Conservation (phyloP, 2,329 filamentous ascomycete genomes). For the Pestalotiopsis sp. region DNA sequence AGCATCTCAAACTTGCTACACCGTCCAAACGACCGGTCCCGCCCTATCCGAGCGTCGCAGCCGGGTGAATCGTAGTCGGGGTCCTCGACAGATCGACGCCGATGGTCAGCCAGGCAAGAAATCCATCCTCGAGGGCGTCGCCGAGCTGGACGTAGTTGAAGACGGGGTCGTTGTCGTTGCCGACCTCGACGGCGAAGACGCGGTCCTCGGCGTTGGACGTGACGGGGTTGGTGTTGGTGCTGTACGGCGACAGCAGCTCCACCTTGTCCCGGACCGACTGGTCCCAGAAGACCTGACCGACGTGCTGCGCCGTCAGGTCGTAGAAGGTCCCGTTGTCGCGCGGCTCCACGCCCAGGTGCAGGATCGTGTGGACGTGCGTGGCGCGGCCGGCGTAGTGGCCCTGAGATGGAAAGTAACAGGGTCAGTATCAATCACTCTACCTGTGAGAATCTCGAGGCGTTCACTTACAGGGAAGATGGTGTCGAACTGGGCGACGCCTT, state of each 20-base stretch:
- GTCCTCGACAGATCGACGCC: not conserved
- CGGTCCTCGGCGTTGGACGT: not conserved
- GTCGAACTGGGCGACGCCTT: constrained; percentile 42
- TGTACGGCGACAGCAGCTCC: not conserved
- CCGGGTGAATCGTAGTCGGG: not conserved
- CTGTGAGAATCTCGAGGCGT: no score
- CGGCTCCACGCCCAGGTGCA: constrained; percentile 39
- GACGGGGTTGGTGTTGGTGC: constrained; percentile 1
- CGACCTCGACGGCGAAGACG: constrained; percentile 1
- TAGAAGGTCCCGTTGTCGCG: constrained; percentile 41
- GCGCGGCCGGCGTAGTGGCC: constrained; percentile 45
- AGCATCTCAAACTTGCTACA: no score
- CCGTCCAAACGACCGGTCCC: not conserved
- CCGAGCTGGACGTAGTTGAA: constrained; percentile 3
- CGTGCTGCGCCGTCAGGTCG: constrained; percentile 38
- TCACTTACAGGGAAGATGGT: constrained; percentile 35
- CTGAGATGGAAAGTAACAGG: not conserved
- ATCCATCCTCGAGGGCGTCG: constrained; percentile 1
- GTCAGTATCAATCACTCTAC: not conserved
- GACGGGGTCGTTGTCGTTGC: constrained; percentile 1
- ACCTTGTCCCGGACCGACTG: constrained; percentile 48
- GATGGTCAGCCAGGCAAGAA: constrained; percentile 3
- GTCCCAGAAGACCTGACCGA: constrained; percentile 68
- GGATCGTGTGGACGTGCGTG: constrained; percentile 49
- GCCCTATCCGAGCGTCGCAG: not conserved